Base-by-base conservation (phyloP, 495 filamentous ascomycete species). In the Penicillium steckii region DNA sequence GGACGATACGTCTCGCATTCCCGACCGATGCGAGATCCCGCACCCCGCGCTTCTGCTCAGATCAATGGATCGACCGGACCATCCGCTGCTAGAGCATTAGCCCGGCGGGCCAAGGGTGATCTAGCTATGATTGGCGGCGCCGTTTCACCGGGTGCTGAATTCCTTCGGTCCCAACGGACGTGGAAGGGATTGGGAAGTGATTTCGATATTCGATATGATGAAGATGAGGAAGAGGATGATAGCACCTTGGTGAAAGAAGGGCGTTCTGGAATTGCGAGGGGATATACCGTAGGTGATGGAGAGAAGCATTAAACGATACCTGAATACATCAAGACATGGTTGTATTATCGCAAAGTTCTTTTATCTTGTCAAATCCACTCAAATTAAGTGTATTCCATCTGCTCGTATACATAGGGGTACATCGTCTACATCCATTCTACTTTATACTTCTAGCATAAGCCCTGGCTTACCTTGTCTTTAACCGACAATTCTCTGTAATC, bases 171-270 rank as follows among this genome's bases (percentile, higher is more conserved):
- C 9, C 87, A 91, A 59, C 70, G 94, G 50, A 95, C 87, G 6
- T 99, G 94, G 94, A 88, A 85, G 65, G 94, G 94, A 0, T 68
- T 99, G 23, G 95, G 94, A 0, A 95, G 85, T 51, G 94, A 98
- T 67, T 94, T 90, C 52, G 77, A 79, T 35, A 78, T 85, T 24
- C 75, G 74, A 43, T 85, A 90, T 59, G 83, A 87, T 35, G 81
- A 86, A 8, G 77, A 86, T 8, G 77, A 81, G 10, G 75, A 82
- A 8, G 58, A 50, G 24, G 59, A 52, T 12, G 69, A 75, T 30
- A 79, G 81, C 18, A 81, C 82, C 7, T 46, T 69, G 29, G 77
- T 91, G 47, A 88, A 95, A 65, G 85, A 95, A 67, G 94, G 94
- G 22, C 85, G 90, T 65, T 87, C 85, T 57, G 95, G 95, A 9